A percentile compares a stretch with the other conserved stretches of the same genome.
These are phyloP conservation scores for Microcyclospora tardicrescens DNA, from an alignment of 2,329 filamentous ascomycete species.

Conservation along the genomic window DNA sequence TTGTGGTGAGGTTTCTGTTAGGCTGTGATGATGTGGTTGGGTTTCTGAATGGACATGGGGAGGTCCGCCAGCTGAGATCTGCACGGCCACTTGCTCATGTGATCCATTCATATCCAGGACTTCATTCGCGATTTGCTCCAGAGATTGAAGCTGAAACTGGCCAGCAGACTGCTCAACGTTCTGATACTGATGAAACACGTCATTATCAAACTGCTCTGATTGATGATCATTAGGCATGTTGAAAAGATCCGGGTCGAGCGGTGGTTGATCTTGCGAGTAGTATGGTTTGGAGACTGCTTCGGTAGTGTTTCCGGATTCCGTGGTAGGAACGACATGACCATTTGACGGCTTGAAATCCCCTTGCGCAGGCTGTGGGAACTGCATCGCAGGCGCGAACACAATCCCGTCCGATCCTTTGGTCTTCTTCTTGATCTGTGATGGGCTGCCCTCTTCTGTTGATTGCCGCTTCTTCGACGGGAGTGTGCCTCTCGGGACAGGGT, in stretches of 20 bases:
- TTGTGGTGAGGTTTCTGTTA: slow-evolving; percentile 6
- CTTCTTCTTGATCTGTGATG: slow-evolving; percentile 15
- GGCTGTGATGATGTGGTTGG: slow-evolving; percentile 3
- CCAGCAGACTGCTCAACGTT: slow-evolving; percentile 11
- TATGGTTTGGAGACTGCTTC: slow-evolving; percentile 3
- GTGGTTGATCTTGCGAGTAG: slow-evolving; percentile 6
- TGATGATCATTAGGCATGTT: slow-evolving; percentile 6
- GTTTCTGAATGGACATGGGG: background rate
- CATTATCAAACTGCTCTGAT: slow-evolving; percentile 7
- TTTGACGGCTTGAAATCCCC: slow-evolving; percentile 1
- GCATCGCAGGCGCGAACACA: slow-evolving; percentile 1
- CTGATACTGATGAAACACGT: slow-evolving; percentile 13
- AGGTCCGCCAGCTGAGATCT: background rate
- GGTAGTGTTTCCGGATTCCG: background rate
- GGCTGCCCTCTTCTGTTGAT: slow-evolving; percentile 25
- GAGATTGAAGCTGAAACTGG: slow-evolving; percentile 17
- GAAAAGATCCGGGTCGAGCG: slow-evolving; percentile 14
- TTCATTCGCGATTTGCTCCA: slow-evolving; percentile 25
- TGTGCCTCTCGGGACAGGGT: slow-evolving; percentile 45
- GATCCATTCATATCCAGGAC: slow-evolving; percentile 23
- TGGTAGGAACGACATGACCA: background rate
- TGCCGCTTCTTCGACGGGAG: slow-evolving; percentile 42
- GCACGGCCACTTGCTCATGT: slow-evolving; percentile 4
- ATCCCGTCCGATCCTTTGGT: slow-evolving; percentile 6
- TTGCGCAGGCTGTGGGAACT: slow-evolving; percentile 3